Evolutionary conservation across 2,329 filamentous ascomycete genomes (phyloP).

Genomic region (Ilyonectria sp.): DNA sequence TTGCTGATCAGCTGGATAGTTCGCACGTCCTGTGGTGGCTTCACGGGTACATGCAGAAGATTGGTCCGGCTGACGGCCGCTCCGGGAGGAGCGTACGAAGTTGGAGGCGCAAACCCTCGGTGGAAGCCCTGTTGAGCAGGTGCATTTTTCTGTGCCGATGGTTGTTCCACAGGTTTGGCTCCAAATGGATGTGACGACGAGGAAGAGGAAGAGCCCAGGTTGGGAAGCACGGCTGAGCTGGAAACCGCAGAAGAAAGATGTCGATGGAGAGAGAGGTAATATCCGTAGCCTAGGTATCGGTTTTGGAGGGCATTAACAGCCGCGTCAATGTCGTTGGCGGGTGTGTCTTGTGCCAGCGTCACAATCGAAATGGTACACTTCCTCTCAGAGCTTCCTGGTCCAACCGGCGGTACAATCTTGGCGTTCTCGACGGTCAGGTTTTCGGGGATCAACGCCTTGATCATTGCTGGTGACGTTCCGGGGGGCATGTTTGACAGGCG

Average conservation of each 20-base stretch:
- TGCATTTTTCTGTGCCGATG: constrained; percentile 52
- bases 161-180: constrained; percentile 75
- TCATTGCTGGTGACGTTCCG: constrained; percentile 70
- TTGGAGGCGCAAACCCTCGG: constrained; percentile 82
- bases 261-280: constrained; percentile 83
- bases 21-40: constrained; percentile 82
- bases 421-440: constrained; percentile 80
- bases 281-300: constrained; percentile 87
- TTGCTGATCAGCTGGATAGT: constrained; percentile 89
- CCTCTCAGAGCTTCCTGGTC: constrained; percentile 71
- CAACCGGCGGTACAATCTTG: constrained; percentile 74
- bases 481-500: constrained; percentile 74
- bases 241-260: constrained; percentile 84
- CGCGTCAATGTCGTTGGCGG: constrained; percentile 86
- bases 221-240: constrained; percentile 57
- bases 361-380: constrained; percentile 85
- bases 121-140: constrained; percentile 61
- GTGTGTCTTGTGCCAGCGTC: constrained; percentile 84
- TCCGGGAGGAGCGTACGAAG: constrained; percentile 70
- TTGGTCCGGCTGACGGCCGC: constrained; percentile 61
- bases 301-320: constrained; percentile 85
- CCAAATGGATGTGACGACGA: constrained; percentile 79
- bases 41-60: constrained; percentile 79
- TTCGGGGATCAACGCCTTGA: constrained; percentile 72
- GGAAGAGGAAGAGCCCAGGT: constrained; percentile 56